These are phyloP conservation scores for Moricandia arvensis DNA, from an alignment of 345 rosid species.

Conservation along the genomic window DNA sequence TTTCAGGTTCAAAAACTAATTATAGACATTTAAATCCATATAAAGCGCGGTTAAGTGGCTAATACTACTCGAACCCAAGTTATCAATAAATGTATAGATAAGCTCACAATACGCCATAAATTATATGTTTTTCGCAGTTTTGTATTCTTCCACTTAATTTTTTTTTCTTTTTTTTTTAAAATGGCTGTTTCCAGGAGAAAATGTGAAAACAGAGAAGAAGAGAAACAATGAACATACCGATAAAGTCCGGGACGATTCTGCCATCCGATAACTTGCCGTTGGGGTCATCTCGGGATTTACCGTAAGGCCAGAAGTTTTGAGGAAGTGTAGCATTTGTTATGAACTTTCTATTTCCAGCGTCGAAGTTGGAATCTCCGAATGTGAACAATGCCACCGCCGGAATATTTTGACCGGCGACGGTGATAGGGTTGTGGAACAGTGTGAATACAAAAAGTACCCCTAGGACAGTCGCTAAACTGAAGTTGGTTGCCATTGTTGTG, in stretches of 20 bases:
- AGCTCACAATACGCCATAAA: not conserved
- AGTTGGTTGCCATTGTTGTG: not conserved
- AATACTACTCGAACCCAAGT: too few relatives aligned
- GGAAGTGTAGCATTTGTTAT: not conserved
- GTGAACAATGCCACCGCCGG: constrained; percentile 31
- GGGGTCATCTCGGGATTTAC: constrained; percentile 32
- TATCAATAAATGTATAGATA: not conserved
- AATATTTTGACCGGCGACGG: constrained; percentile 10
- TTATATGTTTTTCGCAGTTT: not conserved
- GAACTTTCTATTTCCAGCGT: constrained; percentile 29
- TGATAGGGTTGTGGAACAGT: not conserved
- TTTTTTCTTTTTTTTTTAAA: not conserved
- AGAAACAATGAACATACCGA: constrained; percentile 18
- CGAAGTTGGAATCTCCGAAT: constrained; percentile 36
- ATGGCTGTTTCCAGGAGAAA: not conserved
- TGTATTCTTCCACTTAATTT: too few relatives aligned
- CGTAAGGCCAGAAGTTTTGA: constrained; percentile 32
- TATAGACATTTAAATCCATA: too few relatives aligned
- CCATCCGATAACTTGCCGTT: constrained; percentile 35
- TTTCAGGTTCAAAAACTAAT: too few relatives aligned
- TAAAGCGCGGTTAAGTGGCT: too few relatives aligned
- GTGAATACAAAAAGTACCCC: not conserved
- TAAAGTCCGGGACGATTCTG: constrained; percentile 34
- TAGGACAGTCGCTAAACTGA: not conserved
- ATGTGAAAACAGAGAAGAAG: not conserved